phyloP scores from a whole-genome alignment of 495 filamentous ascomycete species.

The Elasticomyces elasticus region DNA sequence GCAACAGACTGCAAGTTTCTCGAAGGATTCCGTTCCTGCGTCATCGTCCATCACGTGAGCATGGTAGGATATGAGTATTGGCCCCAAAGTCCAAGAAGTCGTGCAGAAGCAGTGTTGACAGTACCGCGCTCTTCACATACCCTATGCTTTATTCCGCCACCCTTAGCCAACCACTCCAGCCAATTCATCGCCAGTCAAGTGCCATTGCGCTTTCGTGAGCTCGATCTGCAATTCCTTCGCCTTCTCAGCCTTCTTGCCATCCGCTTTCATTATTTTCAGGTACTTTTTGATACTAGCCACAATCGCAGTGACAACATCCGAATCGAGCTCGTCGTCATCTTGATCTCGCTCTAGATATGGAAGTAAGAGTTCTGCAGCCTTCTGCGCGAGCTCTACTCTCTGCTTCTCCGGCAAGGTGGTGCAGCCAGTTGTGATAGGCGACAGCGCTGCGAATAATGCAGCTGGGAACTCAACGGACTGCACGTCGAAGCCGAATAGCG shows the following conservation, averaged over 20 bases:
- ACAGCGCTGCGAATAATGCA: constrained; percentile 54
- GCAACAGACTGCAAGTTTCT: too few species aligned
- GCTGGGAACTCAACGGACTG: constrained; percentile 62
- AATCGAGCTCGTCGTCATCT: constrained; percentile 7
- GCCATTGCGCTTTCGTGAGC: neutral
- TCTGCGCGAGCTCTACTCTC: constrained; percentile 3
- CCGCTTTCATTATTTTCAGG: neutral
- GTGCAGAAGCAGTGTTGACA: too few species aligned
- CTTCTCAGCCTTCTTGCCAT: neutral
- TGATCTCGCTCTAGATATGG: neutral
- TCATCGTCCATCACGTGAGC: too few species aligned
- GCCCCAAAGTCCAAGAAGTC: too few species aligned
- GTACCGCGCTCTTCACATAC: too few species aligned
- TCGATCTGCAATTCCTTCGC: neutral
- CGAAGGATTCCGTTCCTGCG: too few species aligned
- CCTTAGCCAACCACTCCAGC: too few species aligned
- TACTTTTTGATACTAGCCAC: constrained; percentile 12
- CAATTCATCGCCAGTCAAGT: too few species aligned
- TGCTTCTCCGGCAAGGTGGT: constrained; percentile 1
- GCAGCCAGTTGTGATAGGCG: constrained; percentile 38
- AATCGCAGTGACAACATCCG: constrained; percentile 11
- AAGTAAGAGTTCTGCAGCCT: constrained; percentile 5
- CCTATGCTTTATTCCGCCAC: too few species aligned
- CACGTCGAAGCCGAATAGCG: constrained; percentile 53
- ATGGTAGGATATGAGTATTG: too few species aligned